Evolutionary conservation across 805 yeast species (phyloP), one percentile per base, ranked within the genome.

Genomic region (Pichia cephalocereana): DNA sequence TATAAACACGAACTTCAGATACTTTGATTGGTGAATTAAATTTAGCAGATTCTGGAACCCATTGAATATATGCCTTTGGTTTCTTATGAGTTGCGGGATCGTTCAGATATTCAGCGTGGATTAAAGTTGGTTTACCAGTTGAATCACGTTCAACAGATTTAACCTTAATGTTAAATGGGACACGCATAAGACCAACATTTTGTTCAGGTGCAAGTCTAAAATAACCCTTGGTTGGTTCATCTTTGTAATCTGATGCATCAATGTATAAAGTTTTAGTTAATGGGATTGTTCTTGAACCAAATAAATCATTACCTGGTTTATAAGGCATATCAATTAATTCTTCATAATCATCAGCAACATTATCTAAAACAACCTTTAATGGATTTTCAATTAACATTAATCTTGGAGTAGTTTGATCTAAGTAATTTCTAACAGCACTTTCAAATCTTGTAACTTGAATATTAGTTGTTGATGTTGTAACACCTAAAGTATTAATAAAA

Each of bases 21-120:
- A 93, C 65, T 46, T 67, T 67, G 43, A 84, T 72, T 5, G 91
- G 90, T 10, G 88, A 80, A 40, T 70, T 69, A 58, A 78, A 71
- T 51, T 77, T 75, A 32, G 71, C 69, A 23, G 82, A 71, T 53
- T 80, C 79, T 45, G 96, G 95, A 45, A 93, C 82, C 99, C 99
- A 93, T 70, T 93, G 99, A 61, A 93, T 89, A 64, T 74, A 93
- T 10, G 99, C 90, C 78, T 91, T 93, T 62, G 99, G 99, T 63
- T 86, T 88, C 65, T 74, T 77, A 54, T 71, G 71, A 48, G 69
- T 70, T 15, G 64, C 62, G 19, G 71, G 65, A 47, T 78, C 86
- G 53, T 79, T 79, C 62, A 89, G 86, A 62, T 91, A 93, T 58
- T 82, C 77, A 45, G 85, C 96, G 57, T 83, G 82, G 49, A 93